Evolutionary conservation across 2,329 filamentous ascomycete species (phyloP), one percentile per base, ranked within the genome.

Genomic region (Grosmannia clavigera): DNA sequence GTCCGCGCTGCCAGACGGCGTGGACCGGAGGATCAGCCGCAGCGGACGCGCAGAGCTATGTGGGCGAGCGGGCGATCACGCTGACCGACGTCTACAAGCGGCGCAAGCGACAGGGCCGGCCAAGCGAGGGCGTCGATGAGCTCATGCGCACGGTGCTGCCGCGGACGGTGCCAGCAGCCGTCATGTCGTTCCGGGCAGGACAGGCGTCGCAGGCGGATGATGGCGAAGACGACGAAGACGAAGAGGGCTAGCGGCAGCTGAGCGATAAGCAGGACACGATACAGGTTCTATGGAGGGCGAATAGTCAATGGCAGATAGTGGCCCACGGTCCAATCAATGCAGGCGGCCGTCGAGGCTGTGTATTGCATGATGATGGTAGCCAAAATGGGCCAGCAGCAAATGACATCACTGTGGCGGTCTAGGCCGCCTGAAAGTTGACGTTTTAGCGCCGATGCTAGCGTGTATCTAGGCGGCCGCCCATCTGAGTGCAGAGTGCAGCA

Each of bases 41-140:
- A 19, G 19, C 16, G 75, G 68, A 72, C 22, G 55, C 56, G 33
- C 68, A 73, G 10, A 73, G 76, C 54, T 82, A 74, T 61, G 78
- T 84, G 1, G 82, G 82, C 2, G 80, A 83, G 69, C 74, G 75
- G 60, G 81, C 82, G 0, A 75, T 83, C 35, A 84, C 81, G 2
- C 75, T 74, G 63, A 79, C 79, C 9, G 74, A 78, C 43, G 75
- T 77, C 7, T 81, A 76, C 61, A 74, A 76, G 64, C 71, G 72
- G 55, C 75, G 72, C 48, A 73, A 73, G 54, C 70, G 72, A 33
- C 72, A 70, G 57, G 68, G 70, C 1, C 66, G 72, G 58, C 67
- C 68, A 56, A 75, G 70, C 60, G 70, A 71, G 60, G 55, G 70
- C 46, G 70, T 69, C 2, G 71, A 72, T 51, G 67, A 70, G 48